These are phyloP conservation scores for Xylogone sp. DNA, from an alignment of 2,329 filamentous ascomycete species.

Conservation along the genomic window DNA sequence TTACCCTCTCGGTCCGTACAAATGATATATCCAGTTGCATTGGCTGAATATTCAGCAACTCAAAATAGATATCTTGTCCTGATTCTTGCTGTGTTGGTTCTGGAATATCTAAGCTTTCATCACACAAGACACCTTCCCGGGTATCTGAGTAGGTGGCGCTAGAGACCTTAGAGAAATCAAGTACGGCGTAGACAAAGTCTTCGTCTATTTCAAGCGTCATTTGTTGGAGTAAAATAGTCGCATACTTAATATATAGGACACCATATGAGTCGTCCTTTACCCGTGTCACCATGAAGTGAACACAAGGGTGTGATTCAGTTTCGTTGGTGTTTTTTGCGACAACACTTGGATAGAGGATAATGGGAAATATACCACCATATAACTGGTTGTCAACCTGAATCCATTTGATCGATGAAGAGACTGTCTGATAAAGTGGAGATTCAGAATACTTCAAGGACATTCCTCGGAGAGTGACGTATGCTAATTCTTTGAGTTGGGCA, in stretches of 20 bases:
- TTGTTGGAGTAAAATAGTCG: constrained; percentile 87
- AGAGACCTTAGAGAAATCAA: constrained; percentile 92
- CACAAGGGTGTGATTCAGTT: constrained; percentile 91
- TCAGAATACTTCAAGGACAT: constrained; percentile 89
- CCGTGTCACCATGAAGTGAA: constrained; percentile 85
- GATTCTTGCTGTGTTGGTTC: constrained; percentile 81
- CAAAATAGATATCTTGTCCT: constrained; percentile 96
- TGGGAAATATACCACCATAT: constrained; percentile 96
- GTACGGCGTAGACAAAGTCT: constrained; percentile 92
- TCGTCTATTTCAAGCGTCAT: constrained; percentile 98
- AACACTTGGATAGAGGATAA: constrained; percentile 94
- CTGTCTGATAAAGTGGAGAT: constrained; percentile 87
- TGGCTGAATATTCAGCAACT: constrained; percentile 92
- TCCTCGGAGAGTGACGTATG: constrained; percentile 90
- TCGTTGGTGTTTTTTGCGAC: constrained; percentile 96
- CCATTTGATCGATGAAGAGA: constrained; percentile 93
- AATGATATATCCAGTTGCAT: constrained; percentile 98
- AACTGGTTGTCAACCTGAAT: constrained; percentile 98
- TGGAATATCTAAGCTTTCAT: constrained; percentile 85
- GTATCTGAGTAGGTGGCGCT: constrained; percentile 80
- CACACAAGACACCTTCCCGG: constrained; percentile 79
- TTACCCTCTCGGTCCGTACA: constrained; percentile 93
- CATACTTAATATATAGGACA: constrained; percentile 97
- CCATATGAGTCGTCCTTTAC: constrained; percentile 99
- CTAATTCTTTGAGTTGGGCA: constrained; percentile 82